phyloP scores from a whole-genome alignment of 1,284 basidiomycete species.

The Trichosporon asahii region DNA sequence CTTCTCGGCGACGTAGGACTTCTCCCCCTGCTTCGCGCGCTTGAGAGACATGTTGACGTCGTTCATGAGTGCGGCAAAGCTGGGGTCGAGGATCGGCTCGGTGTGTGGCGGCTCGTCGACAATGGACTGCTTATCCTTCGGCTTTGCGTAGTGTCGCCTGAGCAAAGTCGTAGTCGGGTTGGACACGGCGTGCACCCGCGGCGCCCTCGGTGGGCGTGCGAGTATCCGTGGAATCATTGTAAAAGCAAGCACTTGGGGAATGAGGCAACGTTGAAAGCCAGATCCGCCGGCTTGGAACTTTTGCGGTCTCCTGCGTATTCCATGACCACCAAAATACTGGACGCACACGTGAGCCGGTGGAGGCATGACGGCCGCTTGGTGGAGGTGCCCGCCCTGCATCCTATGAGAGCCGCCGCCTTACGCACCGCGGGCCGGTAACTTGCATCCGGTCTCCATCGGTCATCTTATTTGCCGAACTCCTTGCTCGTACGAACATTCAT shows the following conservation, averaged over 20 bases:
- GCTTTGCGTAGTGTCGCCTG: not conserved
- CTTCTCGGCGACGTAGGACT: not conserved
- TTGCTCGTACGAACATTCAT: not conserved
- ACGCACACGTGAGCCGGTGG: constrained; percentile 1
- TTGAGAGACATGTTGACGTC: constrained; percentile 14
- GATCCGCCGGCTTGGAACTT: not conserved
- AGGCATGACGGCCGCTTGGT: not conserved
- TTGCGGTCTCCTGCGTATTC: not conserved
- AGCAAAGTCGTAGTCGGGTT: not conserved
- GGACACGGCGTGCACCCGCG: not conserved
- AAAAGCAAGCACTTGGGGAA: not conserved
- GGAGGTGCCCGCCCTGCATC: not conserved
- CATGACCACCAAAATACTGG: constrained; percentile 1
- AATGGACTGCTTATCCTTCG: not conserved
- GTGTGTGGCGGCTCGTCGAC: not conserved
- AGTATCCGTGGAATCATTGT: constrained; percentile 5
- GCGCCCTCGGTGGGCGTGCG: not conserved
- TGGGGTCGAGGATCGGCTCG: constrained; percentile 15
- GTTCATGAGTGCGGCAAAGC: constrained; percentile 11
- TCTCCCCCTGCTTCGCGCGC: not conserved
- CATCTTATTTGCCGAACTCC: constrained; percentile 6
- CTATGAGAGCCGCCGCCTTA: constrained; percentile 1
- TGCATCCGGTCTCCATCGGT: constrained; percentile 1
- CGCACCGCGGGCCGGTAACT: not conserved
- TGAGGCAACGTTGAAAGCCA: not conserved